Conservation (phyloP, 805 yeast species). For the Ogataea sp. region DNA sequence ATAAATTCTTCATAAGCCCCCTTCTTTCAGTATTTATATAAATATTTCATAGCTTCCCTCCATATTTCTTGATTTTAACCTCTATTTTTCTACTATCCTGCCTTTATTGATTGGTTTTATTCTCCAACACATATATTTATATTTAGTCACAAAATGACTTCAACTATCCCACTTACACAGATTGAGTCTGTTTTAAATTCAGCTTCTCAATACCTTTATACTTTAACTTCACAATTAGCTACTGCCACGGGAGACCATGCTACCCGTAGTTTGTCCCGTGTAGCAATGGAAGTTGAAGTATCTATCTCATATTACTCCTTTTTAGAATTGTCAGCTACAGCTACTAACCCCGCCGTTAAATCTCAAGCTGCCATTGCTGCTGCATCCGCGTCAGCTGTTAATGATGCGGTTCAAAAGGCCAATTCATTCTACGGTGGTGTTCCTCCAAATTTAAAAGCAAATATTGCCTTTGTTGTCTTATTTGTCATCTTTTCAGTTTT, state of each 20-base stretch:
- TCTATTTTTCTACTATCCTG: too few species aligned
- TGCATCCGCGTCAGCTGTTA: conserved; percentile 11
- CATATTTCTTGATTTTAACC: too few species aligned
- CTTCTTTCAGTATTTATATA: too few species aligned
- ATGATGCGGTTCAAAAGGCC: neutral
- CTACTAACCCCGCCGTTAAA: conserved; percentile 9
- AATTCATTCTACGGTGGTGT: conserved; percentile 29
- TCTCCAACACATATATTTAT: too few species aligned
- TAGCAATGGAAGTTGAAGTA: conserved; percentile 3
- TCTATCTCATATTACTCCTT: conserved; percentile 14
- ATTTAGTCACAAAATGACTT: too few species aligned
- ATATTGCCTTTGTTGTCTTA: conserved; percentile 26
- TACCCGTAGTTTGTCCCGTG: neutral
- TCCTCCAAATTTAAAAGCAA: conserved; percentile 1
- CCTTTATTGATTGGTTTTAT: too few species aligned
- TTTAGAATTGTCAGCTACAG: conserved; percentile 16
- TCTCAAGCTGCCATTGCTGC: conserved; percentile 13
- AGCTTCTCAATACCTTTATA: neutral
- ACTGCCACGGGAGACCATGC: conserved; percentile 6
- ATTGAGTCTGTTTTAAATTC: conserved; percentile 4
- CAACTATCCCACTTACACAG: neutral
- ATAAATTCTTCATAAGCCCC: too few species aligned
- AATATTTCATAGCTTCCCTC: too few species aligned
- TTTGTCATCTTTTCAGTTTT: neutral
- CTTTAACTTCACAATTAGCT: conserved; percentile 4